Evolutionary conservation across 2,329 filamentous ascomycete species (phyloP).

Genomic region (Cercospora sp.): DNA sequence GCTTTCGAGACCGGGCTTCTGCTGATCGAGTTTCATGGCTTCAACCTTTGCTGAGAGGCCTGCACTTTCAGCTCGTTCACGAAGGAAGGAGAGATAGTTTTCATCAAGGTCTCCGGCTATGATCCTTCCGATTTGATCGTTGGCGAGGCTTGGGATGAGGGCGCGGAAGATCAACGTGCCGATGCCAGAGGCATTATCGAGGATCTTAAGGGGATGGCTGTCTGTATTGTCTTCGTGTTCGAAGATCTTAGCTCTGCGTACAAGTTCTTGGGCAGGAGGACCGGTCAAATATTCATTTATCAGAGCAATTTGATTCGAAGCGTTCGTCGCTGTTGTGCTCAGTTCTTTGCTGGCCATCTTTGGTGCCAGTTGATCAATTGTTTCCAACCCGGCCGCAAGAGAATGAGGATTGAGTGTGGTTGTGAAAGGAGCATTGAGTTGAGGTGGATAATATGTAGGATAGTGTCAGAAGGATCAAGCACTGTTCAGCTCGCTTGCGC

Average conservation of each 20-base stretch:
- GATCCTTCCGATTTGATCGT: neutral
- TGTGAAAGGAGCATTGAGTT: neutral
- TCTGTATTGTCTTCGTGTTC: neutral
- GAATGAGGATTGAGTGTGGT: neutral
- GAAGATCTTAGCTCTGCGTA: neutral
- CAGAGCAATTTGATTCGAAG: slow-evolving; percentile 4
- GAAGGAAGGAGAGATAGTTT: slow-evolving; percentile 3
- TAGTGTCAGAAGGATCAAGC: neutral
- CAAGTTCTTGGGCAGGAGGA: slow-evolving; percentile 5
- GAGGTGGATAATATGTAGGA: neutral
- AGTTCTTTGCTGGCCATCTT: neutral
- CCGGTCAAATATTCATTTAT: slow-evolving; percentile 6
- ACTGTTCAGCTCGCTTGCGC: neutral
- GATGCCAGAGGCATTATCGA: slow-evolving; percentile 10
- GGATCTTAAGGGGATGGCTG: neutral
- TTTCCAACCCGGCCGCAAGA: neutral
- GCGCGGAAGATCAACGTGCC: neutral
- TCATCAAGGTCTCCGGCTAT: slow-evolving; percentile 3
- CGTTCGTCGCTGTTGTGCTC: slow-evolving; percentile 3
- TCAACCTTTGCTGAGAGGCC: neutral
- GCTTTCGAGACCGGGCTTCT: neutral
- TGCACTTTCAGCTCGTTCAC: neutral
- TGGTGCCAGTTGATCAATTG: neutral
- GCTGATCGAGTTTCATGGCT: neutral
- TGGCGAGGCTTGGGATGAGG: neutral